Percentiles rank a stretch among this genome's conserved stretches.
Conservation (phyloP, 192 early-diverging fungal genomes). For the Backusella circina region DNA sequence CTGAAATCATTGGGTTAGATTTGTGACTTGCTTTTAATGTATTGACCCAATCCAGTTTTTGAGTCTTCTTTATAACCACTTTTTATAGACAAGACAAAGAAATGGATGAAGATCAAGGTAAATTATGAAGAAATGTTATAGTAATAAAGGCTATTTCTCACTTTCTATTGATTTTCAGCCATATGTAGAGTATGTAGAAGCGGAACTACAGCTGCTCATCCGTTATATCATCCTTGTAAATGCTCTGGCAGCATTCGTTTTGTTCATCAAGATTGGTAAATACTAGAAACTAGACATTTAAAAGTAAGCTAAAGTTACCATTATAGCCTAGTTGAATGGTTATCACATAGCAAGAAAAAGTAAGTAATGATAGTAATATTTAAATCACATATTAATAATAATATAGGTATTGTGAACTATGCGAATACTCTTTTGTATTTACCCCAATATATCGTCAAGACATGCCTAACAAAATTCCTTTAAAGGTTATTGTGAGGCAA, state of each 20-base stretch:
- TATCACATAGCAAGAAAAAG: conserved; percentile 75
- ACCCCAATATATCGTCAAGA: conserved; percentile 71
- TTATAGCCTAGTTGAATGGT: conserved; percentile 75
- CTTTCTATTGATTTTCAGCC: conserved; percentile 23
- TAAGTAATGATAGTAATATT: conserved; percentile 13
- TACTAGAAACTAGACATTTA: not conserved
- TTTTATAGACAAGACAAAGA: not conserved
- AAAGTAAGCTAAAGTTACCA: not conserved
- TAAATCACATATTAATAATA: not conserved
- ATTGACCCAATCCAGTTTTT: not conserved
- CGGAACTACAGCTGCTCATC: conserved; percentile 68
- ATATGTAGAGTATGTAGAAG: conserved; percentile 83
- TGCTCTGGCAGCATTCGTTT: conserved; percentile 92
- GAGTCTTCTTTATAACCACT: not conserved
- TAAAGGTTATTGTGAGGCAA: conserved; percentile 30
- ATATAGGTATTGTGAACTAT: conserved; percentile 80
- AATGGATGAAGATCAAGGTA: conserved; percentile 22
- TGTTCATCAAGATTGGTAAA: conserved; percentile 87
- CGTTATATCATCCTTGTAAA: conserved; percentile 90
- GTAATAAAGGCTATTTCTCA: not conserved
- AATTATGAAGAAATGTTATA: not conserved
- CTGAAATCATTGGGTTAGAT: no score
- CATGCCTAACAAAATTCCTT: conserved; percentile 69
- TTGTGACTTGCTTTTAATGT: not conserved
- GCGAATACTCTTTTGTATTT: conserved; percentile 80